Evolutionary conservation across 441 rosid species (phyloP), one percentile per base, ranked within the genome.

Genomic region (Brassica balearica): DNA sequence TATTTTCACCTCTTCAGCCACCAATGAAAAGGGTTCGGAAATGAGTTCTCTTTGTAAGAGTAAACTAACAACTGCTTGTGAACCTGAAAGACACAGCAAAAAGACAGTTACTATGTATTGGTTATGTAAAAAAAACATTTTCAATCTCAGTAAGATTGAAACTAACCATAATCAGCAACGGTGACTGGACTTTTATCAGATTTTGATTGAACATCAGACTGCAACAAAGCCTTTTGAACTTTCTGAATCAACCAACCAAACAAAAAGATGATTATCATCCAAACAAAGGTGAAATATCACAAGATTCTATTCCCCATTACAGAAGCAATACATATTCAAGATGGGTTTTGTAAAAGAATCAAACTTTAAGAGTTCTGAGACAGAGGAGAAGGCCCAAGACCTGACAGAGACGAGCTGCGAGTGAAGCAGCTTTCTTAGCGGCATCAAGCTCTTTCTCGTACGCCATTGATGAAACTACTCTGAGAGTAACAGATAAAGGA

Each of bases 351-450:
- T 1, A 8, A 15, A 34, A 17, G 11, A 2, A 17, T 9, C 27
- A 65, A 65, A 65, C 11, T 32, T 65, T 65, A 32, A 34, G 68
- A 34, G 11, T 65, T 51, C 0, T 51, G 58, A 29, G 19, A 17
- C 2, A 34, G 3, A 64, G 8, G n/a, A 2, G 19, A 72, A 65
- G 58, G 34, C 10, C 60, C 55, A 65, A 7, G 25, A 82, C 98
- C 97, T 87, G 97, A 86, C 98, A 95, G 74, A 95, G 97, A 71
- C 89, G 87, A 83, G 99, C 91, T 46, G 99, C 97, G 51, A 95
- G 87, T 59, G 91, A 87, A 70, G 89, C 93, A 43, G 96, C 98
- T 79, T 88, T 92, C 90, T 88, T 93, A 82, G 99, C 99, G 25
- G 94, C 97, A 34, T 81, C 88, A 77, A 95, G 92, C 83, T 91